These are phyloP conservation scores for Irpex sp. DNA, from an alignment of 1,284 basidiomycete species.

Conservation along the genomic window DNA sequence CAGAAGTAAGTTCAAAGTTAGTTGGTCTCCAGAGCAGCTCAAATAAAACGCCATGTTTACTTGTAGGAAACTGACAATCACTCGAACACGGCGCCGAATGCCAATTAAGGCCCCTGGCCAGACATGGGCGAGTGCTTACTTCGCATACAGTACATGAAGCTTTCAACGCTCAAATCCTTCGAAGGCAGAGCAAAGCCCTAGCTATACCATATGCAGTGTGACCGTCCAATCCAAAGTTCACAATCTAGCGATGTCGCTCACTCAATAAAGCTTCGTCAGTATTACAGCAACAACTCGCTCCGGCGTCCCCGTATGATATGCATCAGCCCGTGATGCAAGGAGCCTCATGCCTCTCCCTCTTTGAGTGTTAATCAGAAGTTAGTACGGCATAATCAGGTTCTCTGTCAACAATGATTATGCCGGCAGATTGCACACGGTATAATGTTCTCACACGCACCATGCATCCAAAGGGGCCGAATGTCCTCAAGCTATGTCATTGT, in stretches of 20 bases:
- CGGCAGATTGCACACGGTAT: neutral
- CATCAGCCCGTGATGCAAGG: neutral
- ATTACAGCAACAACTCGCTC: neutral
- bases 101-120: no score
- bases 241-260: neutral
- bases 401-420: neutral
- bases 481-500: neutral
- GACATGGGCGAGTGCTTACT: no score
- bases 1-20: no score
- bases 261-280: neutral
- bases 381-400: neutral
- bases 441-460: neutral
- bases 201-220: no score
- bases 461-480: neutral
- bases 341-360: neutral
- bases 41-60: no score
- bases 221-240: neutral
- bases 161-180: no score
- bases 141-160: no score
- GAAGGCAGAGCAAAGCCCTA: no score
- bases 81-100: no score
- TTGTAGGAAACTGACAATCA: no score
- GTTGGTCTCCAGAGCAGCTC: no score
- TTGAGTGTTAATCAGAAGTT: neutral
- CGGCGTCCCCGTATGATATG: neutral